Evolutionary conservation across 345 rosid genomes (phyloP).

Genomic region (Angophora floribunda): DNA sequence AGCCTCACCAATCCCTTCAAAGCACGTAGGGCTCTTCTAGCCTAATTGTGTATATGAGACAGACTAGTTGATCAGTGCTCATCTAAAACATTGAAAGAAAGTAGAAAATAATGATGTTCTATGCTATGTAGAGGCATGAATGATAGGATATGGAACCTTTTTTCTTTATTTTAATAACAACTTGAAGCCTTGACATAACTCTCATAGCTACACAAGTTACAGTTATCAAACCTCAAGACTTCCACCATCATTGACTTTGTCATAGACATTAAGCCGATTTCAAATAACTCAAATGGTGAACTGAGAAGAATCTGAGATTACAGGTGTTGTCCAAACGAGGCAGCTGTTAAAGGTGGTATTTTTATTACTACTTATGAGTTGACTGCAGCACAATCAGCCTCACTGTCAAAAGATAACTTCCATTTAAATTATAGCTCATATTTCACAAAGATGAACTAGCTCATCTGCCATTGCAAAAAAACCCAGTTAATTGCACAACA

Average conservation of each 20-base stretch:
- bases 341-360: neutral
- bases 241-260: neutral
- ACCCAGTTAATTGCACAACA: neutral
- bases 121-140: neutral
- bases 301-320: neutral
- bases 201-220: neutral
- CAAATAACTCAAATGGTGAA: neutral
- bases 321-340: neutral
- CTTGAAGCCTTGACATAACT: neutral
- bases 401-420: neutral
- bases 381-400: neutral
- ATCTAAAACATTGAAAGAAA: neutral
- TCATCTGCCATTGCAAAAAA: neutral
- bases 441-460: neutral
- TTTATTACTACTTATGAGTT: neutral
- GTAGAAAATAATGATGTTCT: neutral
- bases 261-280: neutral
- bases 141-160: neutral
- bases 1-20: constrained; percentile 95
- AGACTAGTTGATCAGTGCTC: neutral
- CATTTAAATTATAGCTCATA: neutral
- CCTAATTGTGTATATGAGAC: constrained; percentile 22
- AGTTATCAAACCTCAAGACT: neutral
- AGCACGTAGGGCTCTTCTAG: constrained; percentile 97
- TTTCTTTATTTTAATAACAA: neutral